Percentiles rank a stretch among this genome's conserved stretches.
phyloP scores from a whole-genome alignment of 1,139 yeast species.

The Sugiyamaella castrensis region DNA sequence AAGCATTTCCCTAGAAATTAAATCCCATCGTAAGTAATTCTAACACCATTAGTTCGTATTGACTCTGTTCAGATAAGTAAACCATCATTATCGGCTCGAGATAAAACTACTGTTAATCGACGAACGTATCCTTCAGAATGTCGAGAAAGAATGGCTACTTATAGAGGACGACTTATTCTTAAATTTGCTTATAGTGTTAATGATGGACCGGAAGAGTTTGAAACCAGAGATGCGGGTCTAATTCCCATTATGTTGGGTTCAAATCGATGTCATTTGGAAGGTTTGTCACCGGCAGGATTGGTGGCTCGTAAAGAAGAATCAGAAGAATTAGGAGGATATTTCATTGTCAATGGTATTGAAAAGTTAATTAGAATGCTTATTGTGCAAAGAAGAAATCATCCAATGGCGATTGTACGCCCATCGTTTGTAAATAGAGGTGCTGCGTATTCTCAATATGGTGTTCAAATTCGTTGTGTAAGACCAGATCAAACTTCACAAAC shows the following conservation, averaged over 20 bases:
- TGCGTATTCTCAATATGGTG: conserved; percentile 82
- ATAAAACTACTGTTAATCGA: conserved; percentile 76
- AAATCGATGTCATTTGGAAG: conserved; percentile 87
- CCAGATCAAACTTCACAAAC: conserved; percentile 98
- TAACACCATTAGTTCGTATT: conserved; percentile 62
- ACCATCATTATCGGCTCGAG: conserved; percentile 71
- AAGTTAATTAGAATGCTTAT: conserved; percentile 94
- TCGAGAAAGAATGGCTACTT: conserved; percentile 72
- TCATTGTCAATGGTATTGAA: conserved; percentile 94
- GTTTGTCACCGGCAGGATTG: conserved; percentile 75
- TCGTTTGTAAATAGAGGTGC: conserved; percentile 94
- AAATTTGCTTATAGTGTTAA: conserved; percentile 84
- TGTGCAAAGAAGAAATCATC: conserved; percentile 96
- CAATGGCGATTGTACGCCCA: conserved; percentile 96
- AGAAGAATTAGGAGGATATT: conserved; percentile 96
- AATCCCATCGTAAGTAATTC: conserved; percentile 1
- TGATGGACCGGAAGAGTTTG: conserved; percentile 70
- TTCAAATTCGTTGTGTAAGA: conserved; percentile 89
- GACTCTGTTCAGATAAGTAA: conserved; percentile 84
- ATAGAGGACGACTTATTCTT: conserved; percentile 55
- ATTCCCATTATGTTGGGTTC: conserved; percentile 88
- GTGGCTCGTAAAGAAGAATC: conserved; percentile 82
- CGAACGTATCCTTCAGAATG: conserved; percentile 79
- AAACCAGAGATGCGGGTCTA: conserved; percentile 87
- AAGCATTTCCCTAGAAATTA: no score